Evolutionary conservation across 2,329 filamentous ascomycete species (phyloP).

Genomic region (Madurella mycetomatis): DNA sequence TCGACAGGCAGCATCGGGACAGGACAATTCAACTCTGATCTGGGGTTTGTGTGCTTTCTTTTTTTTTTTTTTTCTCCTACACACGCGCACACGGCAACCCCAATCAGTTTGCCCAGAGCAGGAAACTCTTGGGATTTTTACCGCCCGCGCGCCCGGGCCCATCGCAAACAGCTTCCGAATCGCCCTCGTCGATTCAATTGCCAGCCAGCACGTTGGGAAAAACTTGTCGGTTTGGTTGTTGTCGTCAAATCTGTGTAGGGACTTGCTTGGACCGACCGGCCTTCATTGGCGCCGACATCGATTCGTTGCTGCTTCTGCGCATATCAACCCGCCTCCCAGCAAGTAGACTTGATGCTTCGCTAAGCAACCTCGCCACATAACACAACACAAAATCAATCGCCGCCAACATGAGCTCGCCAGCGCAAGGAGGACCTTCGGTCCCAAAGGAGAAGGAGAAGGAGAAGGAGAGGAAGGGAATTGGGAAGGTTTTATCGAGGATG

Average conservation of each 20-base stretch:
- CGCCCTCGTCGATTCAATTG: background rate
- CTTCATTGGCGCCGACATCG: background rate
- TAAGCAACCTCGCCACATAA: slow-evolving; percentile 2
- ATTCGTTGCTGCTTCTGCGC: background rate
- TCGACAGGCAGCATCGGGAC: background rate
- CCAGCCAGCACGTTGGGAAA: background rate
- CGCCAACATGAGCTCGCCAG: slow-evolving; percentile 40
- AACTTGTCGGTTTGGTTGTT: background rate
- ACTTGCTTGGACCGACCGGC: background rate
- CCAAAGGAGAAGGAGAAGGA: slow-evolving; percentile 38
- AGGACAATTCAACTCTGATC: background rate
- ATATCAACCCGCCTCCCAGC: background rate
- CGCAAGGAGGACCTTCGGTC: slow-evolving; percentile 35
- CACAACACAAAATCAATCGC: background rate
- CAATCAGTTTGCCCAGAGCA: no score
- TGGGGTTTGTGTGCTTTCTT: no score
- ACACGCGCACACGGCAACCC: no score
- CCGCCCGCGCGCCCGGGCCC: no score
- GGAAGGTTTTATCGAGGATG: slow-evolving; percentile 45
- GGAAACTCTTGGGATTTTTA: no score
- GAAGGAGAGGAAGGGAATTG: slow-evolving; percentile 43
- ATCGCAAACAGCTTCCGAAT: background rate
- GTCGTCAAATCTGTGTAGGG: background rate
- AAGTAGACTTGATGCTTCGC: background rate
- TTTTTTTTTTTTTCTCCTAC: no score